Base-by-base conservation (phyloP, 2,329 filamentous ascomycete genomes). In the Elsinoe necatrix region DNA sequence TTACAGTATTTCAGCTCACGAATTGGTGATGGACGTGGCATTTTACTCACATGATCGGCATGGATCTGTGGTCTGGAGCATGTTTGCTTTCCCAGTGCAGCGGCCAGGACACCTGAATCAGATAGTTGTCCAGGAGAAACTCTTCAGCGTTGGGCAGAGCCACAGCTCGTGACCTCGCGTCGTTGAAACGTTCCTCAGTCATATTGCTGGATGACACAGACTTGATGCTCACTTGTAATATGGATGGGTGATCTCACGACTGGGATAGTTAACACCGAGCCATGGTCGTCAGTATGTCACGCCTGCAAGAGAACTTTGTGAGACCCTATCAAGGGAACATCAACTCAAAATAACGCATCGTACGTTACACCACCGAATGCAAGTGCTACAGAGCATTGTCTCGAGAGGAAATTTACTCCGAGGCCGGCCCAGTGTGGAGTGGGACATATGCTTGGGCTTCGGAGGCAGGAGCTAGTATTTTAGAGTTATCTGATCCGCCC, bases 71-170 rank as follows among this genome's bases (percentile, higher is more conserved):
- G n/a, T 55, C 52, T n/a, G 58, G 45, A 1, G 50, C 25, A 2
- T 59, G 34, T 8, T 29, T 58, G 2, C 47, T 55, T 31, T 58
- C 37, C 65, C 64, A 67, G 27, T 37, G 54, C 11, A 66, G 59
- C 3, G 65, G 65, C 65, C 65, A 67, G 2, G 63, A 64, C 9
- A 64, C 54, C 25, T 66, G 62, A 7, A 66, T 62, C 23, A 63
- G 57, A 57, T 66, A 66, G 4, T 56, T 42, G 12, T 58, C 42
- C 16, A 31, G 23, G 27, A 51, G 47, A 51, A 51, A 25, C 27
- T 51, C 47, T 31, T 51, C 35, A 4, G 35, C 4, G 35, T 39
- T 39, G 11, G 35, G 12, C 4, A 39, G 35, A 4, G 11, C 14
- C 4, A 51, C n/a, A 11, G 16, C 25, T n/a, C 20, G 16, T 34